These are phyloP conservation scores for Aurantiochytrium sp. DNA, from an alignment of 108 stramenopile genomes.

Conservation along the genomic window DNA sequence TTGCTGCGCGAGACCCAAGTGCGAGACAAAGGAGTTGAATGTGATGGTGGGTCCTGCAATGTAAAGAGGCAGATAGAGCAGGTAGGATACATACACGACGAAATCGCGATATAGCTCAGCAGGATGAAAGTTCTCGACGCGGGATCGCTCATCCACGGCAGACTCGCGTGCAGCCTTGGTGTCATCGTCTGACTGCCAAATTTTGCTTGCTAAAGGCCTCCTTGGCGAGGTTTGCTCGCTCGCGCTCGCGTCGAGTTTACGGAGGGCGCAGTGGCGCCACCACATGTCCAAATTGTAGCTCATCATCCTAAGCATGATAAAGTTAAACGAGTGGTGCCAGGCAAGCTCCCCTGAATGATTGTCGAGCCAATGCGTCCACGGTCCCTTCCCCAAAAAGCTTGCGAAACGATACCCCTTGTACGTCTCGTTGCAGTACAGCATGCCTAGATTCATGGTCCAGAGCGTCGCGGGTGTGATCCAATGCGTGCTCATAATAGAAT, in stretches of 20 bases:
- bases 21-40: constrained; percentile 39
- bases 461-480: constrained; percentile 9
- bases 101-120: constrained; percentile 28
- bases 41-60: constrained; percentile 51
- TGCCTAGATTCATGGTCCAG: constrained; percentile 28
- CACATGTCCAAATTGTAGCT: constrained; percentile 43
- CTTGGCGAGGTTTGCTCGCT: neutral
- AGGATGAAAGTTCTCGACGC: neutral
- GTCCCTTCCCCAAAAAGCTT: constrained; percentile 13
- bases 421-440: constrained; percentile 39
- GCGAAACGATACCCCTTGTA: constrained; percentile 22
- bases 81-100: constrained; percentile 26
- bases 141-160: neutral
- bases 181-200: neutral
- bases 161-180: neutral
- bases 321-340: constrained; percentile 39
- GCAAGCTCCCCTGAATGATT: constrained; percentile 22
- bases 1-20: neutral
- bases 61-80: constrained; percentile 48
- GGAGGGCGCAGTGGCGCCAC: constrained; percentile 37
- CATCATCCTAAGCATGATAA: constrained; percentile 36
- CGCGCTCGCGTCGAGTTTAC: neutral
- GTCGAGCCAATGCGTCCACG: constrained; percentile 17
- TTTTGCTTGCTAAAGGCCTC: neutral
- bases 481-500: constrained; percentile 25